phyloP scores from a whole-genome alignment of 73 alveolate genomes.

The Diophrys sp. region DNA sequence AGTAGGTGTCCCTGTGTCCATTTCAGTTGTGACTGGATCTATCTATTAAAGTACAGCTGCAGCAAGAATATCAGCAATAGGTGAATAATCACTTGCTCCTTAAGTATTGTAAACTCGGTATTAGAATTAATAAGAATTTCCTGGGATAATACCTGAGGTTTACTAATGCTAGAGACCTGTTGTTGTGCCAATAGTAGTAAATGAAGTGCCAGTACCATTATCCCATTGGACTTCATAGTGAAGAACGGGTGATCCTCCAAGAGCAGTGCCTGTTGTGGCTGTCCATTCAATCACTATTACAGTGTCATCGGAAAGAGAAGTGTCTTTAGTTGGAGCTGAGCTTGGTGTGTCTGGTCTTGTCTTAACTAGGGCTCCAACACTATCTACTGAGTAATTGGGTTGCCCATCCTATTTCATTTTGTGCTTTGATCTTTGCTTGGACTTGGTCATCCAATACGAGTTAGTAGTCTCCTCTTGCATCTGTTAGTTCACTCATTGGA shows the following conservation, averaged over 20 bases:
- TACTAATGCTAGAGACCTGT: not conserved
- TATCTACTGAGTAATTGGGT: constrained; percentile 4
- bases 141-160: constrained; percentile 7
- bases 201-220: constrained; percentile 10
- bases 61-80: constrained; percentile 12
- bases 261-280: constrained; percentile 11
- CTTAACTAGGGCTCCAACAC: constrained; percentile 6
- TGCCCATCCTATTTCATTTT: constrained; percentile 10
- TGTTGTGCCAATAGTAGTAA: not conserved
- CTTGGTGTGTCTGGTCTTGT: constrained; percentile 6
- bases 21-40: constrained; percentile 16
- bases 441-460: not conserved
- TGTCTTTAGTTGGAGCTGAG: constrained; percentile 17
- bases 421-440: constrained; percentile 1
- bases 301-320: constrained; percentile 26
- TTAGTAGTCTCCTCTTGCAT: not conserved
- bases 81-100: constrained; percentile 36
- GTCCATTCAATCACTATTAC: constrained; percentile 21
- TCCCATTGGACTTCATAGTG: constrained; percentile 43
- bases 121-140: constrained; percentile 21
- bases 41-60: constrained; percentile 30
- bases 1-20: constrained; percentile 2
- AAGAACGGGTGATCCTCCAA: constrained; percentile 39
- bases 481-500: constrained; percentile 1
- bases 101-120: constrained; percentile 31